A percentile compares a stretch with the other conserved stretches of the same genome.
These are phyloP conservation scores for Didymella pinodella DNA, from an alignment of 2,329 filamentous ascomycete genomes.

Conservation along the genomic window DNA sequence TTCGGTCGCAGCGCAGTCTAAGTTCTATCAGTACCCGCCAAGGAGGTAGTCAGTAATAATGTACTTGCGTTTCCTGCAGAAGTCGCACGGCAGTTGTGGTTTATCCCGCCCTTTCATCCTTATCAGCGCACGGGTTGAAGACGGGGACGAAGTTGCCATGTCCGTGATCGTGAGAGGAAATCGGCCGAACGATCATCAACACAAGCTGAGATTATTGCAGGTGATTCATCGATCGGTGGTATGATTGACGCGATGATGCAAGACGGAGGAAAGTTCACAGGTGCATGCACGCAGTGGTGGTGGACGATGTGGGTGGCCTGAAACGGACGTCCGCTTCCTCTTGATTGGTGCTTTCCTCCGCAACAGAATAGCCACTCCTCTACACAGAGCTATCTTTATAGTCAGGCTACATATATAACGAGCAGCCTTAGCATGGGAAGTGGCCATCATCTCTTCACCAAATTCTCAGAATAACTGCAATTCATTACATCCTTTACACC, in stretches of 20 bases:
- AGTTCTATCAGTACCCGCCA: background rate
- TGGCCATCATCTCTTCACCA: no score
- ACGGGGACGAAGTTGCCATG: background rate
- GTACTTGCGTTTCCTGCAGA: slow-evolving; percentile 7
- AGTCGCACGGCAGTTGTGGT: slow-evolving; percentile 1
- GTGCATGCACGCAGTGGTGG: background rate
- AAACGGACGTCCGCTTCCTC: slow-evolving; percentile 18
- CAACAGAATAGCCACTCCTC: background rate
- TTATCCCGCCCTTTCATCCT: slow-evolving; percentile 5
- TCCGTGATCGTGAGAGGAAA: background rate
- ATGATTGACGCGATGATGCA: background rate
- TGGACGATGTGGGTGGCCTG: background rate
- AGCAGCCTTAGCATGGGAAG: no score
- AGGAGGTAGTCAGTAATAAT: background rate
- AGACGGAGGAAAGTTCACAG: background rate
- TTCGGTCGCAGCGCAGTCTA: slow-evolving; percentile 8
- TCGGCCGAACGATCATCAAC: no score
- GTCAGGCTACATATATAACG: background rate
- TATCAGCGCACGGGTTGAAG: background rate
- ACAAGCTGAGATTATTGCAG: no score
- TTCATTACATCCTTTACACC: no score
- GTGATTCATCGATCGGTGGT: no score
- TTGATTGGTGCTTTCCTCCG: slow-evolving; percentile 11
- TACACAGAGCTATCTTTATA: background rate
- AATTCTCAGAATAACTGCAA: no score